Conservation (phyloP, 2,329 filamentous ascomycete species). For the Botrytis squamosa region DNA sequence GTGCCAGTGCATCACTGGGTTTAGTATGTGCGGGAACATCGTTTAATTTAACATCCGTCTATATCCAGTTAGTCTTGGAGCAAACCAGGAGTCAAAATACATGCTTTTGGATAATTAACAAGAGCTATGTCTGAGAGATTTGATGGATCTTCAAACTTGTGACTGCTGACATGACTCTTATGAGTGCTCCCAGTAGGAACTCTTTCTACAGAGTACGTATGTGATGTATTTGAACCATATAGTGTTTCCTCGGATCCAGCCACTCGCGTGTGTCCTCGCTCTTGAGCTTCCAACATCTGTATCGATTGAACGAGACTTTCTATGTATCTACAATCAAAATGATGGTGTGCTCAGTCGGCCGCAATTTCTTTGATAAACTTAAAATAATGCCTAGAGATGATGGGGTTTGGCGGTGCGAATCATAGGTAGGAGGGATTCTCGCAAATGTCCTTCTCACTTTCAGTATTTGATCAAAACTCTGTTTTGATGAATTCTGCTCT, state of each 20-base stretch:
- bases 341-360: neutral
- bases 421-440: neutral
- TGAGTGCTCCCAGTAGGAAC: conserved; percentile 1
- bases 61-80: conserved; percentile 2
- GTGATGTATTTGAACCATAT: conserved; percentile 5
- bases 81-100: neutral
- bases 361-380: neutral
- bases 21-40: neutral
- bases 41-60: neutral
- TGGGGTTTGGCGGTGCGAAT: neutral
- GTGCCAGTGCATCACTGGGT: neutral
- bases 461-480: neutral
- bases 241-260: conserved; percentile 5
- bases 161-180: conserved; percentile 4
- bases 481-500: neutral
- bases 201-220: conserved; percentile 7
- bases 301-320: neutral
- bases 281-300: neutral
- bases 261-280: neutral
- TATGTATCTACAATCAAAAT: neutral
- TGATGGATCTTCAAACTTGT: neutral
- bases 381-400: neutral
- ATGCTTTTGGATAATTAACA: conserved; percentile 9
- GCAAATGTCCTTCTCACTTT: neutral
- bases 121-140: conserved; percentile 11